Conservation (phyloP, 208 protist genomes). For the Angomonas ambiguus region DNA sequence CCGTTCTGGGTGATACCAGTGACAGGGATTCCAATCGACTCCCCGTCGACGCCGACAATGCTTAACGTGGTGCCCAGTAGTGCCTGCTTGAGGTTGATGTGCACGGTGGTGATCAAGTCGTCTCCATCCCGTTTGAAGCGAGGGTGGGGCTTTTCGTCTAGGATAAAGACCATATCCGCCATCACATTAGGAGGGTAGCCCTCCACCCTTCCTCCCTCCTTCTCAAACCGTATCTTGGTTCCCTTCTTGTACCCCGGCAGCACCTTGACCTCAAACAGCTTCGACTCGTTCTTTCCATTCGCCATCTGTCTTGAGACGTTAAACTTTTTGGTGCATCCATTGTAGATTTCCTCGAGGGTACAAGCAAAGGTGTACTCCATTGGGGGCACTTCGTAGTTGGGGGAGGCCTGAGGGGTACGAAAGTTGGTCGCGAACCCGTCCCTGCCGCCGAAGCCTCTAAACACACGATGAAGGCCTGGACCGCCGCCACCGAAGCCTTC, state of each 20-base stretch:
- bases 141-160: constrained; percentile 93
- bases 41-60: constrained; percentile 64
- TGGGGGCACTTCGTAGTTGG: constrained; percentile 62
- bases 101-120: constrained; percentile 76
- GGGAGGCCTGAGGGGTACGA: constrained; percentile 86
- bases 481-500: constrained; percentile 84
- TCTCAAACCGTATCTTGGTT: constrained; percentile 94
- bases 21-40: constrained; percentile 44
- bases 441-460: constrained; percentile 74
- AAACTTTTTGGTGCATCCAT: constrained; percentile 94
- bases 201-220: constrained; percentile 78
- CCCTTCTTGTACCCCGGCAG: constrained; percentile 95
- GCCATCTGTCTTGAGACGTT: constrained; percentile 83
- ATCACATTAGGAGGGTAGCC: constrained; percentile 85
- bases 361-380: constrained; percentile 92
- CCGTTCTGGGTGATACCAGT: constrained; percentile 75
- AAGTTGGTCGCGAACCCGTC: constrained; percentile 66
- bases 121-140: constrained; percentile 86
- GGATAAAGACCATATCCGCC: constrained; percentile 95
- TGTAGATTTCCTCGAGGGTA: constrained; percentile 97
- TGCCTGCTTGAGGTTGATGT: constrained; percentile 82
- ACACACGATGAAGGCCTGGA: constrained; percentile 75
- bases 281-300: constrained; percentile 63
- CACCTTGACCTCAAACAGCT: constrained; percentile 91
- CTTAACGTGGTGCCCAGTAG: constrained; percentile 72